Evolutionary conservation across 345 rosid species (phyloP).

Genomic region (Garcia nutans): DNA sequence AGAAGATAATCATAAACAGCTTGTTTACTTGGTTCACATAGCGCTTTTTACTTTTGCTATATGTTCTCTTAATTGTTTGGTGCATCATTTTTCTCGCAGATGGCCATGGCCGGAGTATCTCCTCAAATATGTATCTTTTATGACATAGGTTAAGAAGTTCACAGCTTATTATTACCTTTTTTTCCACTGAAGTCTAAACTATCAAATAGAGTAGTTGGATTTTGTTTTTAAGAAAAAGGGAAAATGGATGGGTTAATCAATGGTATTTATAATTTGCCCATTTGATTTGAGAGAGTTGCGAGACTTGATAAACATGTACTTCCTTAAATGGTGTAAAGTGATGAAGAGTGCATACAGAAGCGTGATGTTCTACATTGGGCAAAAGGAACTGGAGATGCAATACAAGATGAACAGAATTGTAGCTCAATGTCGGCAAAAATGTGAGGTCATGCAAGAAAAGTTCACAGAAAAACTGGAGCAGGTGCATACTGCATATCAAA

Average conservation of each 20-base stretch:
- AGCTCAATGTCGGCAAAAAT: conserved; percentile 85
- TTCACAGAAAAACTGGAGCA: conserved; percentile 89
- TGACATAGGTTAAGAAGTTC: not conserved
- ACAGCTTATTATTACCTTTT: not conserved
- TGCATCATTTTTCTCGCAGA: conserved; percentile 46
- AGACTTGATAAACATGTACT: conserved; percentile 13
- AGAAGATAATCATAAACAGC: conserved; percentile 1
- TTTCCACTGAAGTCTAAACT: not conserved
- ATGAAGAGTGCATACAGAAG: conserved; percentile 94
- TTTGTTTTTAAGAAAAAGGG: too few relatives aligned
- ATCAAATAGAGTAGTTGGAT: not conserved
- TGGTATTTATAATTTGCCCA: not conserved
- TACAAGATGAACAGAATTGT: conserved; percentile 80
- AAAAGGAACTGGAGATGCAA: conserved; percentile 94
- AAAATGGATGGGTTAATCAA: too few relatives aligned
- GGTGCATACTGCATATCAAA: conserved; percentile 85
- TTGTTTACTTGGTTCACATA: conserved; percentile 11
- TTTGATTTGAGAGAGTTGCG: not conserved
- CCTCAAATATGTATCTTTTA: conserved; percentile 88
- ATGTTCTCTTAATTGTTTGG: conserved; percentile 9
- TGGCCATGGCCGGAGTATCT: conserved; percentile 91
- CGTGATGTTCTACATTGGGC: conserved; percentile 80
- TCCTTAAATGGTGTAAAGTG: conserved; percentile 57
- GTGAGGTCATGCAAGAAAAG: conserved; percentile 86
- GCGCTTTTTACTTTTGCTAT: not conserved